Conservation (phyloP, 2,329 filamentous ascomycete genomes). For the Apiospora kogelbergensis region DNA sequence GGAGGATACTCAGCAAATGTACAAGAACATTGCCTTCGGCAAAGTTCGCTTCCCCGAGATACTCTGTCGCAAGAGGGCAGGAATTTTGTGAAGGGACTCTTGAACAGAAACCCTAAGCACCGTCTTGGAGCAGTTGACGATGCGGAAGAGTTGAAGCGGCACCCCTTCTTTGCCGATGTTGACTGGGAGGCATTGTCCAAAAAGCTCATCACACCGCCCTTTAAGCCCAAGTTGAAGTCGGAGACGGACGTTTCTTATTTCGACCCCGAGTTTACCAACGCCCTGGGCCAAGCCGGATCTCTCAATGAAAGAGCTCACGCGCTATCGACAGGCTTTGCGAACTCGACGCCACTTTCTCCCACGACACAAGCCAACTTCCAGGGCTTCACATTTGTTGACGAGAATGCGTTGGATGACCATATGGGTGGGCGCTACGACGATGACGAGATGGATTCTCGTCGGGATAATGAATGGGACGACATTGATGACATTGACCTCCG, state of each 20-base stretch:
- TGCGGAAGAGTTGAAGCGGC: constrained; percentile 89
- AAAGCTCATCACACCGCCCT: constrained; percentile 93
- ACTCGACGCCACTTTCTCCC: constrained; percentile 85
- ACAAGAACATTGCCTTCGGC: constrained; percentile 99
- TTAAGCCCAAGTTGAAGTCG: constrained; percentile 96
- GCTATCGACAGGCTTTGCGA: constrained; percentile 77
- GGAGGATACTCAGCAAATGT: constrained; percentile 99
- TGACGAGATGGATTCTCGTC: constrained; percentile 54
- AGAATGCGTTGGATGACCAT: constrained; percentile 88
- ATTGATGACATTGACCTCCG: constrained; percentile 53
- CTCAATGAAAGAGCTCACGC: constrained; percentile 89
- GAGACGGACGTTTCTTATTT: constrained; percentile 98
- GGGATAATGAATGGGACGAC: constrained; percentile 60
- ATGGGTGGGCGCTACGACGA: constrained; percentile 58
- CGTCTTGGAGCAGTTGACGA: constrained; percentile 87
- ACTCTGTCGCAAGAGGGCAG: constrained; percentile 91
- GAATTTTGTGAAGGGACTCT: constrained; percentile 95
- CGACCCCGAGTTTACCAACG: constrained; percentile 97
- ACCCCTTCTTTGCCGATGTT: constrained; percentile 92
- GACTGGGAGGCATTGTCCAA: constrained; percentile 86
- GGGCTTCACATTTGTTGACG: constrained; percentile 98
- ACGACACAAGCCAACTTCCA: constrained; percentile 98
- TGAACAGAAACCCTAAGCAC: constrained; percentile 97
- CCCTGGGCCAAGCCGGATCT: constrained; percentile 80
- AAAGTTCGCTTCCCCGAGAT: constrained; percentile 94